Percentiles rank a stretch among this genome's conserved stretches.
These are phyloP conservation scores for Apophysomyces ossiformis DNA, from an alignment of 371 early-diverging fungal species.

Conservation along the genomic window DNA sequence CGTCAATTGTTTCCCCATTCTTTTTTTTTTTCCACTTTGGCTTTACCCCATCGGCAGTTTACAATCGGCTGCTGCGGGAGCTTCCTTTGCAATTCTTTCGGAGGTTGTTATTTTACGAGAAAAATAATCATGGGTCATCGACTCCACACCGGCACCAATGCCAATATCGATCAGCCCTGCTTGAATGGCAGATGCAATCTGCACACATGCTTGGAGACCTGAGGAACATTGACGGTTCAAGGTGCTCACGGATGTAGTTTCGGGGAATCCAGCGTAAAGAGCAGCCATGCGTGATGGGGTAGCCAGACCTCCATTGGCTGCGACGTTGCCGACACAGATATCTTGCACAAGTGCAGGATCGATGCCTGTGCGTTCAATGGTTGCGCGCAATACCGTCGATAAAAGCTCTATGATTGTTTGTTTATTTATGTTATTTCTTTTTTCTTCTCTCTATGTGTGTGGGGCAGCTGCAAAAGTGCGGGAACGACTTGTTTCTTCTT, in stretches of 20 bases:
- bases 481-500: not conserved
- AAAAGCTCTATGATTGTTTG: conserved; percentile 66
- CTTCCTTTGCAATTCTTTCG: conserved; percentile 68
- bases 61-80: conserved; percentile 79
- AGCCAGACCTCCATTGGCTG: conserved; percentile 92
- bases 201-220: conserved; percentile 94
- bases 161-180: conserved; percentile 93
- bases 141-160: conserved; percentile 98
- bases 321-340: conserved; percentile 93
- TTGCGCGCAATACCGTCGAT: conserved; percentile 81
- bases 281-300: conserved; percentile 95
- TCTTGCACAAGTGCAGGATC: conserved; percentile 91
- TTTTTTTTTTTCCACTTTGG: conserved; percentile 10
- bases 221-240: conserved; percentile 98
- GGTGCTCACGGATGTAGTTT: conserved; percentile 79
- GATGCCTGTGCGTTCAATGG: conserved; percentile 79
- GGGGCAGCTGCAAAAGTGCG: too few species aligned
- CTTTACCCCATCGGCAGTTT: conserved; percentile 84
- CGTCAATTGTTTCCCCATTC: not conserved
- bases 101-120: conserved; percentile 47
- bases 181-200: conserved; percentile 90
- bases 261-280: conserved; percentile 93
- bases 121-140: conserved; percentile 92
- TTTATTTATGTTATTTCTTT: not conserved
- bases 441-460: not conserved